A percentile compares a stretch with the other conserved stretches of the same genome.
phyloP scores from a whole-genome alignment of 495 filamentous ascomycete genomes.

The Trichoderma asperelloides region DNA sequence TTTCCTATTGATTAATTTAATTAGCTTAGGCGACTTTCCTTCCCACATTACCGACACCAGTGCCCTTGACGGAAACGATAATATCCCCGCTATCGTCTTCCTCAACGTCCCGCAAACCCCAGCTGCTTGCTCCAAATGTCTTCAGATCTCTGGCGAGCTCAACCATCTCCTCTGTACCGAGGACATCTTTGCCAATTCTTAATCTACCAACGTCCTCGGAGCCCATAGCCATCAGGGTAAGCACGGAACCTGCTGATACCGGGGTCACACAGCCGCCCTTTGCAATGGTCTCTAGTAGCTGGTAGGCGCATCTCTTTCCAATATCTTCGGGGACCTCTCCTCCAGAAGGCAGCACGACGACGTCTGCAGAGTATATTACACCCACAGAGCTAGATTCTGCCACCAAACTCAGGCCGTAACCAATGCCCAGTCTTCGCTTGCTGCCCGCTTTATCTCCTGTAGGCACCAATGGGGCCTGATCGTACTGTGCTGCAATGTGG shows the following conservation, averaged over 20 bases:
- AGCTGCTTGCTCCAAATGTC: conserved; percentile 74
- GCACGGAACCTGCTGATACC: conserved; percentile 57
- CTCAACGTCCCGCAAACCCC: conserved; percentile 73
- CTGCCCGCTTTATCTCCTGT: conserved; percentile 47
- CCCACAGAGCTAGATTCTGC: conserved; percentile 79
- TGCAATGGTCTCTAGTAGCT: conserved; percentile 73
- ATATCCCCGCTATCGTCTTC: conserved; percentile 62
- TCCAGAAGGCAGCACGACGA: conserved; percentile 69
- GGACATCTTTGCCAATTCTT: conserved; percentile 60
- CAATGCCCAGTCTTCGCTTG: conserved; percentile 50
- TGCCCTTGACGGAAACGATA: conserved; percentile 84
- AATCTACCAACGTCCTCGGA: conserved; percentile 51
- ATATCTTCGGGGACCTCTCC: conserved; percentile 83
- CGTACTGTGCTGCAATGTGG: conserved; percentile 60
- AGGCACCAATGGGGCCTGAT: conserved; percentile 62
- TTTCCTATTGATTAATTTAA: background rate
- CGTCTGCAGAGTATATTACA: conserved; percentile 78
- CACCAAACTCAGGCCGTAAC: conserved; percentile 83
- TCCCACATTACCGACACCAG: conserved; percentile 91
- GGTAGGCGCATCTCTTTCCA: conserved; percentile 76
- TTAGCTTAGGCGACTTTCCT: conserved; percentile 67
- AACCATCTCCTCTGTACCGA: conserved; percentile 71
- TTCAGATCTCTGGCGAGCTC: conserved; percentile 73
- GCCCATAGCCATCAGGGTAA: conserved; percentile 96
- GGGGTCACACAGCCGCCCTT: conserved; percentile 74